Evolutionary conservation across 2,329 filamentous ascomycete species (phyloP), one percentile per base, ranked within the genome.

Genomic region (Fusarium compactum): DNA sequence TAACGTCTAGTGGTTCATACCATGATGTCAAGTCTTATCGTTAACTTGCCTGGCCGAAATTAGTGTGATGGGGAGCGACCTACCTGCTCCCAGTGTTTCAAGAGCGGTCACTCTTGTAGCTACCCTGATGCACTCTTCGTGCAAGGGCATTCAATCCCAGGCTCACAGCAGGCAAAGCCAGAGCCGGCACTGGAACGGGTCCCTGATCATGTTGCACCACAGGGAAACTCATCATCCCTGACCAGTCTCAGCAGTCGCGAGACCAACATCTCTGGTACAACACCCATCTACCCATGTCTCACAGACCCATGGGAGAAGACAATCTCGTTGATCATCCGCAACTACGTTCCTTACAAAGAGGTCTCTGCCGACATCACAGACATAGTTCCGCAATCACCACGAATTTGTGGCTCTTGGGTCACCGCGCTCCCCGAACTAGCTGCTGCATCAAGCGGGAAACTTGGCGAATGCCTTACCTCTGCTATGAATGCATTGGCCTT

Each of bases 1-100:
- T 18, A 1, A 3, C 5, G 6, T 20, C 10, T 20, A 8, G 11
- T 41, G 38, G n/a, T 10, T 8, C 32, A 18, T 6, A 34, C 5
- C 16, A 34, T 3, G 6, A 1, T 34, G 1, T 18, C 34, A 4
- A n/a, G 6, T 0, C 10, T 3, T n/a, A 7, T 11, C 0, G 10
- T 7, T 38, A 38, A 38, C 34, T 11, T n/a, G 6, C 1, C 12
- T 43, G 40, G 7, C n/a, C 40, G 5, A 43, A 14, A 22, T 22
- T 41, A 43, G 40, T 43, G 40, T 22, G 40, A 43, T 43, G 40
- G 40, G 4, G 16, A 15, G n/a, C 40, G 7, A 15, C 40, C 40
- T 43, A 1, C n/a, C 40, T 43, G 40, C 12, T 43, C 40, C 2
- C 40, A 43, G 5, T 43, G 40, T 22, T 20, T 20, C 12, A 20